Percentiles rank a stretch among this genome's conserved stretches.
Conservation (phyloP, 768 basidiomycete genomes). For the Suillus occidentalis region DNA sequence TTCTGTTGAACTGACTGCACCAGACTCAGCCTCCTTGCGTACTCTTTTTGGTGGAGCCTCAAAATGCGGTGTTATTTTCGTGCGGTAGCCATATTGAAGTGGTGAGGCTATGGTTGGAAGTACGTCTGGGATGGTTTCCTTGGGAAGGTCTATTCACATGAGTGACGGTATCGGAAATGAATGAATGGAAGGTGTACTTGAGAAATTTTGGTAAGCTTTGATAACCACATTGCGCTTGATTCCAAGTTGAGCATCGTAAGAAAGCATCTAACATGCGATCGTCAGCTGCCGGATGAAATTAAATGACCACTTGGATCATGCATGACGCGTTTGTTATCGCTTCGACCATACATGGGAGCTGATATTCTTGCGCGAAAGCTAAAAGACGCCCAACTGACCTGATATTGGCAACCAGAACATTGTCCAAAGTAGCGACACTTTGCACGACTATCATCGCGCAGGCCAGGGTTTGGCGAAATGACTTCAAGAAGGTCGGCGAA, state of each 20-base stretch:
- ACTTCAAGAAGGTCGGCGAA: slow-evolving; percentile 73
- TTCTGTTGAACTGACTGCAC: neutral
- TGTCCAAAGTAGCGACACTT: slow-evolving; percentile 85
- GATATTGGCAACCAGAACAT: slow-evolving; percentile 95
- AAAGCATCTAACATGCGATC: slow-evolving; percentile 62
- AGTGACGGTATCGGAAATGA: slow-evolving; percentile 29
- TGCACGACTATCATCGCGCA: slow-evolving; percentile 65
- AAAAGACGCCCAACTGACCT: slow-evolving; percentile 44
- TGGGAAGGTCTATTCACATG: slow-evolving; percentile 43
- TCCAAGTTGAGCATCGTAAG: slow-evolving; percentile 82
- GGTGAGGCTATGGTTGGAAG: slow-evolving; percentile 83
- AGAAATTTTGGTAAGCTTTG: slow-evolving; percentile 82
- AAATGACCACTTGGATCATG: neutral
- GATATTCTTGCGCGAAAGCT: neutral
- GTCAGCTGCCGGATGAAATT: neutral
- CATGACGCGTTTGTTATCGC: neutral
- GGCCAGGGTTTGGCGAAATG: slow-evolving; percentile 55
- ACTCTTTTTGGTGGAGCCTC: slow-evolving; percentile 63
- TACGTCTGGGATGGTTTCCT: slow-evolving; percentile 60
- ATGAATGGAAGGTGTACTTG: slow-evolving; percentile 25
- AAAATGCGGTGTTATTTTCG: slow-evolving; percentile 98
- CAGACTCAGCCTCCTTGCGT: slow-evolving; percentile 9
- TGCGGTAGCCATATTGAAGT: slow-evolving; percentile 87
- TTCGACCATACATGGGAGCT: neutral
- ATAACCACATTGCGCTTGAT: slow-evolving; percentile 85